Evolutionary conservation across 2,329 filamentous ascomycete species (phyloP), one percentile per base, ranked within the genome.

Genomic region (Fusarium sp.): DNA sequence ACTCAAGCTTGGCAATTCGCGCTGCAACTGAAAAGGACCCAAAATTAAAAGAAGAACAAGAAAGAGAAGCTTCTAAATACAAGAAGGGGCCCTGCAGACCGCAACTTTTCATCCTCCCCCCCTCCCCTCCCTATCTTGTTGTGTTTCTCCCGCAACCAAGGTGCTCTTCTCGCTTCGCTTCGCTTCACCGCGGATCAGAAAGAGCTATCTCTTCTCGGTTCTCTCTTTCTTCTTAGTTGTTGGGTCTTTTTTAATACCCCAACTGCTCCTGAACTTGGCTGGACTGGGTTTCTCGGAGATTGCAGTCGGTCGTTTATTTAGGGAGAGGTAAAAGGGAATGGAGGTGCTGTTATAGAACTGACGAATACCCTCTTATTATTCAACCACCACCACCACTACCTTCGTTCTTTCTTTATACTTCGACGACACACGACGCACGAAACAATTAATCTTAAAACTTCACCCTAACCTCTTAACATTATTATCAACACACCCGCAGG

Each of bases 81-180:
- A 65, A 62, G 47, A 57, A 65, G 50, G 58, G 44, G 23, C 49
- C 59, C 54, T 70, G 71, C 72, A 74, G 72, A 74, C 72, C 72
- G 72, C 72, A 74, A 74, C 72, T 74, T 65, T 51, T 49, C 43
- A 23, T 20, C 22, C 15, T 7, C 22, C 22, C n/a, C n/a, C 23
- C 13, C 25, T 13, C 6, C 8, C 23, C 30, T 37, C 40, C 47
- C 32, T 30, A 55, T 55, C 45, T 49, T 54, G 30, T 46, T 40
- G 41, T 57, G 66, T 68, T 63, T 66, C 64, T 72, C 58, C 58
- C 46, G 40, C 61, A 65, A 65, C 62, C 55, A 60, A 61, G 59
- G 45, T 20, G 32, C 46, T 15, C 19, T 32, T 39, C 25, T 50
- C 27, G 27, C 27, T 30, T 30, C 25, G 25, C 25, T 62, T 59